These are phyloP conservation scores for Tylopilus microsporus DNA, from an alignment of 1,284 basidiomycete species.

Conservation along the genomic window DNA sequence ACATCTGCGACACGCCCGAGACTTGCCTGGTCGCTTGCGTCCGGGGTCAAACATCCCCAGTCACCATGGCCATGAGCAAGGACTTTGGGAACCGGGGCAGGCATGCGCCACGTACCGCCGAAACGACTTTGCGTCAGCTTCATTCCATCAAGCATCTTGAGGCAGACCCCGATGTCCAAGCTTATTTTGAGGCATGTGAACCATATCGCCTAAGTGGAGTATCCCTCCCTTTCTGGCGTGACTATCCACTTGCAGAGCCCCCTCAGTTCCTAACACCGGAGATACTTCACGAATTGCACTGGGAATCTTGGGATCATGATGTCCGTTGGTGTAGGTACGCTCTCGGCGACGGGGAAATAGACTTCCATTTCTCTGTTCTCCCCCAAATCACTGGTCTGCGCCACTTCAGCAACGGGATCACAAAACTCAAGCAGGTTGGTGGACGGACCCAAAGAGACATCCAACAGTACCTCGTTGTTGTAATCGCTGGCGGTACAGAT, in stretches of 20 bases:
- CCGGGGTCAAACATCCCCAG: no score
- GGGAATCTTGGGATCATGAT: background rate
- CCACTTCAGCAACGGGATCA: background rate
- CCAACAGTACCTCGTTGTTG: background rate
- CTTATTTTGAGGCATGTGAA: no score
- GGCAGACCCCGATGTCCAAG: no score
- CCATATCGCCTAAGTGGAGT: no score
- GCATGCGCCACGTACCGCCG: no score
- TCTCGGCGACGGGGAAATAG: background rate
- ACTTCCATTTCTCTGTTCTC: no score
- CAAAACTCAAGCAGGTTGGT: background rate
- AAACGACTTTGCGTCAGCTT: constrained; percentile 4
- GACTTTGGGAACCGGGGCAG: no score
- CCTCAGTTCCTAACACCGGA: no score
- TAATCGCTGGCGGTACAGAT: background rate
- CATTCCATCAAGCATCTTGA: constrained; percentile 20
- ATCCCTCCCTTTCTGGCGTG: no score
- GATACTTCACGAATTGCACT: background rate
- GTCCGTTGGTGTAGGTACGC: background rate
- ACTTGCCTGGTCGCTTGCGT: constrained; percentile 7
- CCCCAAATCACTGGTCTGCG: background rate
- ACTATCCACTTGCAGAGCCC: no score
- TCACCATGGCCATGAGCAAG: constrained; percentile 7
- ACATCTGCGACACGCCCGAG: constrained; percentile 5
- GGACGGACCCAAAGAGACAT: background rate